Evolutionary conservation across 2,329 filamentous ascomycete species (phyloP).

Genomic region (Orbilia brochopaga): DNA sequence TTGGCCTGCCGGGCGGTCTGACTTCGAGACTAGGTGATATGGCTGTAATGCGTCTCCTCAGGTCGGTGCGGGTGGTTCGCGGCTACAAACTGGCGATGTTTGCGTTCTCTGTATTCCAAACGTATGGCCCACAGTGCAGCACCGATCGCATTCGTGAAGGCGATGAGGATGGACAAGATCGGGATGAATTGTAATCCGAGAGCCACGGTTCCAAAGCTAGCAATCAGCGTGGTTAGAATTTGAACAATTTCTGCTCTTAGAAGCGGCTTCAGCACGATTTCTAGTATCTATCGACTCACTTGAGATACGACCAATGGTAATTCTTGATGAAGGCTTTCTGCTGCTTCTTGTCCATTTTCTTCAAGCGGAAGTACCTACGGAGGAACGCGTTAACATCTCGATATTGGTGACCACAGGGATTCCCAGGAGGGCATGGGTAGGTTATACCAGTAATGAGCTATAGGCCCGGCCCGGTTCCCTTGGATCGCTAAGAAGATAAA

Average conservation of each 20-base stretch:
- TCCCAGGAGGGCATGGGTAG: neutral
- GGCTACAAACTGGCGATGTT: conserved; percentile 46
- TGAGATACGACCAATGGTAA: conserved; percentile 81
- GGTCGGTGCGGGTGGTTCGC: conserved; percentile 45
- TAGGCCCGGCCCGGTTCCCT: conserved; percentile 47
- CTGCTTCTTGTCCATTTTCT: conserved; percentile 75
- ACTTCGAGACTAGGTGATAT: conserved; percentile 2
- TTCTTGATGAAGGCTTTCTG: conserved; percentile 71
- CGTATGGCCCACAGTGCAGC: conserved; percentile 84
- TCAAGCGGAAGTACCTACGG: conserved; percentile 69
- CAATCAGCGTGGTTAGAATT: neutral
- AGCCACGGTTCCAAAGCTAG: conserved; percentile 79
- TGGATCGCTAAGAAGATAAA: conserved; percentile 49
- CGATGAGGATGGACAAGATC: conserved; percentile 88
- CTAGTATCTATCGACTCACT: conserved; percentile 61
- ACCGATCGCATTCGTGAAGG: conserved; percentile 83
- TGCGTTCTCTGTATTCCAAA: conserved; percentile 64
- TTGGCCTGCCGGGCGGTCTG: too few relatives aligned
- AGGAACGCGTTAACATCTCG: neutral
- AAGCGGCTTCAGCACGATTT: conserved; percentile 2
- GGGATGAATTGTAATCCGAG: conserved; percentile 87
- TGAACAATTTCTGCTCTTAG: neutral
- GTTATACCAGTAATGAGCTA: conserved; percentile 48
- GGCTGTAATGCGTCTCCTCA: conserved; percentile 39
- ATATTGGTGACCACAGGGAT: neutral